Evolutionary conservation across 2,329 filamentous ascomycete genomes (phyloP), one percentile per base, ranked within the genome.

Genomic region (Polychaeton citri): DNA sequence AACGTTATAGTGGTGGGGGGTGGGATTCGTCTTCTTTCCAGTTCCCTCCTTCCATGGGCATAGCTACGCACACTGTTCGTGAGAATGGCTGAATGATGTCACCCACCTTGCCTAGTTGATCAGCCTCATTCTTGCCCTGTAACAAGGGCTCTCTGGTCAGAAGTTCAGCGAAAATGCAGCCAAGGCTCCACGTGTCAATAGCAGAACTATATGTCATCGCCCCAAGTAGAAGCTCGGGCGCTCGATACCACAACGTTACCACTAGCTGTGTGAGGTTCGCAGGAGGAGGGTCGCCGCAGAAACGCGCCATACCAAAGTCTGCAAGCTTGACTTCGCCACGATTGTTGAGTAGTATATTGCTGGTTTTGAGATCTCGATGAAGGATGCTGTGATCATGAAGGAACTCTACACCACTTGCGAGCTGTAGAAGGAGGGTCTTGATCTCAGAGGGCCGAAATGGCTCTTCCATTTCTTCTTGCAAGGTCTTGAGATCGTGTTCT

Each of bases 271-370:
- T 96, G 41, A 96, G 71, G 43, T 81, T 80, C 1, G 77, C 71
- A 4, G 68, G 66, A 1, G 77, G 68, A 3, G 88, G 86, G 47
- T 84, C 76, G 34, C 81, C 81, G 38, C 82, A 81, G 62, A 90
- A 90, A 19, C 90, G 75, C 3, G 90, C 88, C 85, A 98, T 95
- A 58, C 90, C 90, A 55, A 98, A 98, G 61, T 98, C 90, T 41
- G 90, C 90, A 44, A 98, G 79, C 61, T 95, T 95, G 59, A 98
- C 79, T 57, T 82, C 79, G 32, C 90, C 90, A 32, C 86, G 82
- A 65, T 96, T 96, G 65, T 85, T 92, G 62, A 98, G 80, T 32
- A 98, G 76, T 32, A 98, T 76, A 53, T 94, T 94, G 33, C 82
- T 88, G 3, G 86, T 92, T 61, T 94, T 94, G 51, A 94, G 75